Conservation (phyloP, 257 asterid species). For the Solanum microdontum region DNA sequence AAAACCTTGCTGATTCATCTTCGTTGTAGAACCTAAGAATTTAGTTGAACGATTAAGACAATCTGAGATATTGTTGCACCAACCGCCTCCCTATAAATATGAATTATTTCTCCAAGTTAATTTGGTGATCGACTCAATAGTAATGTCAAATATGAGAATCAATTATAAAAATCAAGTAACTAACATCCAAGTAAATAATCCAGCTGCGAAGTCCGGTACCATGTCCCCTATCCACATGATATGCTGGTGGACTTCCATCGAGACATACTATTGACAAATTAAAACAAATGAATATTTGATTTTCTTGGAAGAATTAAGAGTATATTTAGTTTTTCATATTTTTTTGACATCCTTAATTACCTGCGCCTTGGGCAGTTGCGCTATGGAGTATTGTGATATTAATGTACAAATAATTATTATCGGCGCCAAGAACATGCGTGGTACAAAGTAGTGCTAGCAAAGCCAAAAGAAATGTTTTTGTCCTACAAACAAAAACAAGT, state of each 20-base stretch:
- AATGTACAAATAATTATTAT: background rate
- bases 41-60: background rate
- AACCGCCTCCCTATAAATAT: background rate
- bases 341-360: background rate
- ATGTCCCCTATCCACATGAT: background rate
- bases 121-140: background rate
- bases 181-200: background rate
- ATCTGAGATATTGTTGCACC: background rate
- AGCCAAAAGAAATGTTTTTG: background rate
- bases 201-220: background rate
- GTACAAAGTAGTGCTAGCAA: background rate
- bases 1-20: constrained; percentile 21
- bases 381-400: background rate
- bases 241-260: background rate
- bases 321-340: no score
- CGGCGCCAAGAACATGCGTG: background rate
- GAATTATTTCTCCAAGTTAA: background rate
- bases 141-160: background rate
- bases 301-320: background rate
- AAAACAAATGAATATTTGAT: background rate
- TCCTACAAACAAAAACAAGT: background rate
- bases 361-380: background rate
- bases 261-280: background rate
- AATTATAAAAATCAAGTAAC: background rate
- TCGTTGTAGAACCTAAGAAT: constrained; percentile 44